Evolutionary conservation across 768 basidiomycete species (phyloP).

Genomic region (Lactifluus rugatus): DNA sequence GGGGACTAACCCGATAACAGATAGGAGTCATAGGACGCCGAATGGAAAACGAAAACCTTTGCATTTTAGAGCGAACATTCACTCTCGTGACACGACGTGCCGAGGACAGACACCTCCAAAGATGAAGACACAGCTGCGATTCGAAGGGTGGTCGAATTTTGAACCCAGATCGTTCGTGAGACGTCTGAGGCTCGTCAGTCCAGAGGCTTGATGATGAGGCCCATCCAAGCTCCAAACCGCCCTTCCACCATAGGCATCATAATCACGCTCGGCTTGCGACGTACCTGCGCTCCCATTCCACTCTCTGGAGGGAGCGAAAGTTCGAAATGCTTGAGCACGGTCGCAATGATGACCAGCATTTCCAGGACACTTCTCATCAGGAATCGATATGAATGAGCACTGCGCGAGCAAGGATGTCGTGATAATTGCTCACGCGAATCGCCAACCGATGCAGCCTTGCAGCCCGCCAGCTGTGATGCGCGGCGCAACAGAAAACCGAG

Average conservation of each 20-base stretch:
- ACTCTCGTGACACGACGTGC: too few species aligned
- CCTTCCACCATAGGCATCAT: constrained; percentile 15
- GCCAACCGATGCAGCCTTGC: constrained; percentile 16
- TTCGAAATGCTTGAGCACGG: constrained; percentile 13
- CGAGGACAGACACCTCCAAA: too few species aligned
- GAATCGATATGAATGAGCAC: background rate
- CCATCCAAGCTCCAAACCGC: constrained; percentile 5
- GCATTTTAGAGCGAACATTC: too few species aligned
- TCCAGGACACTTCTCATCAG: constrained; percentile 8
- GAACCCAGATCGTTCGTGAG: background rate
- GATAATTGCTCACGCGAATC: constrained; percentile 8
- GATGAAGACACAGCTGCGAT: too few species aligned
- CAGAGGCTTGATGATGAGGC: constrained; percentile 4
- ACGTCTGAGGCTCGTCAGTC: too few species aligned
- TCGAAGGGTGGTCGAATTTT: too few species aligned
- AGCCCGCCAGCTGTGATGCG: constrained; percentile 5
- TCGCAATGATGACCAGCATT: constrained; percentile 8
- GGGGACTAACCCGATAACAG: too few species aligned
- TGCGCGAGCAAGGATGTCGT: too few species aligned
- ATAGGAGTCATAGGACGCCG: too few species aligned
- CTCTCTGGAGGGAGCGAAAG: constrained; percentile 3
- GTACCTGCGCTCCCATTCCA: background rate
- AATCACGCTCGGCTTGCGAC: constrained; percentile 4
- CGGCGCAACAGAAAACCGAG: background rate
- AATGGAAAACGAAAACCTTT: too few species aligned